Evolutionary conservation across 441 rosid species (phyloP).

Genomic region (Erodium moschatum): DNA sequence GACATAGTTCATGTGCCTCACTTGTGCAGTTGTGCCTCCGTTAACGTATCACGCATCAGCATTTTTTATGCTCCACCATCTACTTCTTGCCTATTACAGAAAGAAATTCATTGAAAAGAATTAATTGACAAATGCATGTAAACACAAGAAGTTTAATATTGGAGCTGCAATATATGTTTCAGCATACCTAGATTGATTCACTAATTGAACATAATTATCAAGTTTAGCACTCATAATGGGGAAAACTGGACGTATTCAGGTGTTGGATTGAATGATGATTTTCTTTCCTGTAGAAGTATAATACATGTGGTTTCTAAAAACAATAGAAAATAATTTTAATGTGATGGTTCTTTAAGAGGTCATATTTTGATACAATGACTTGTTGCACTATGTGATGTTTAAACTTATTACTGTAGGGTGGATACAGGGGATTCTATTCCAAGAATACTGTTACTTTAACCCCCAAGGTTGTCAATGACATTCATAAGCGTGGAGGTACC

Average conservation of each 20-base stretch:
- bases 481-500: conserved; percentile 91
- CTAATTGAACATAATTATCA: not conserved
- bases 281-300: not conserved
- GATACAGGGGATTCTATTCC: conserved; percentile 83
- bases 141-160: not conserved
- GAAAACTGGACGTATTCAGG: not conserved
- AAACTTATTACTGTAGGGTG: conserved; percentile 35
- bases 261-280: not conserved
- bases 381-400: not conserved
- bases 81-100: too few species aligned
- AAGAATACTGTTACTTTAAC: conserved; percentile 60
- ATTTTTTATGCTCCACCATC: too few species aligned
- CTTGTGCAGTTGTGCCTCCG: too few species aligned
- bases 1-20: too few species aligned
- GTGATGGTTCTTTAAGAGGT: not conserved
- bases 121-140: not conserved
- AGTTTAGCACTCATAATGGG: not conserved
- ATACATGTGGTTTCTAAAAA: not conserved
- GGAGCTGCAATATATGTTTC: not conserved
- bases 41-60: too few species aligned
- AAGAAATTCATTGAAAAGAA: not conserved
- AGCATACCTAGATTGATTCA: too few species aligned
- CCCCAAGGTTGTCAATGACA: conserved; percentile 69
- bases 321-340: not conserved
- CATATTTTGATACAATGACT: not conserved